Conservation (phyloP, 106 monocot genomes). For the Triglochin maritima region DNA sequence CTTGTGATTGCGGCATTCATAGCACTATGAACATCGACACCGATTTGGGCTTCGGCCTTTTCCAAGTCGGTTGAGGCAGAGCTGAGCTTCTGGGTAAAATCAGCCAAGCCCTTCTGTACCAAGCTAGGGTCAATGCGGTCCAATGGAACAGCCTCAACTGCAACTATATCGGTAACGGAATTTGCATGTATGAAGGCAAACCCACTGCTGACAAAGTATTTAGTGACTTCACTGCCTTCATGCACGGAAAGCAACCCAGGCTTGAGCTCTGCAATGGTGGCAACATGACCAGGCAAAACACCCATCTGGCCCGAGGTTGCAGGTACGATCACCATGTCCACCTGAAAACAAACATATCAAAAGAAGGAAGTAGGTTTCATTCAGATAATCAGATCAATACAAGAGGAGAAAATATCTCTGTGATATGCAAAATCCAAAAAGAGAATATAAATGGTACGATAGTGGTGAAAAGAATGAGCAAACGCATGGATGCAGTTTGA, state of each 20-base stretch:
- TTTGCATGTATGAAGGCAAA: slow-evolving; percentile 93
- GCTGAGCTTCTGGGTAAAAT: slow-evolving; percentile 72
- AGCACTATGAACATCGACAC: slow-evolving; percentile 81
- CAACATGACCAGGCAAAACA: slow-evolving; percentile 81
- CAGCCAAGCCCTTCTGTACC: slow-evolving; percentile 76
- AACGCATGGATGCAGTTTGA: too few relatives aligned
- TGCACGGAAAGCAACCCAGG: slow-evolving; percentile 83
- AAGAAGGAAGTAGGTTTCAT: neutral
- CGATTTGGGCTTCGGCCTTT: slow-evolving; percentile 92
- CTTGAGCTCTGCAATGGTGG: slow-evolving; percentile 93
- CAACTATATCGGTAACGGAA: slow-evolving; percentile 75
- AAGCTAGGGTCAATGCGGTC: slow-evolving; percentile 49
- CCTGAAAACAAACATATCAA: slow-evolving; percentile 24
- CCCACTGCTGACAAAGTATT: slow-evolving; percentile 87
- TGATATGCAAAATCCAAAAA: too few relatives aligned
- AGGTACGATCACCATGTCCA: slow-evolving; percentile 80
- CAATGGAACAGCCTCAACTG: slow-evolving; percentile 77
- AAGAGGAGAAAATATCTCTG: too few relatives aligned
- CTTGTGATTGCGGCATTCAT: slow-evolving; percentile 70
- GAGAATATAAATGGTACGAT: too few relatives aligned
- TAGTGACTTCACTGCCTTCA: slow-evolving; percentile 60
- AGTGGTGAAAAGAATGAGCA: too few relatives aligned
- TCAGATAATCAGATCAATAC: neutral
- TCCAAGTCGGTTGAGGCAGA: slow-evolving; percentile 68
- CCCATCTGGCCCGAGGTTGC: slow-evolving; percentile 91